Evolutionary conservation across 2,329 filamentous ascomycete species (phyloP), one percentile per base, ranked within the genome.

Genomic region (Plectosphaerella cucumerina): DNA sequence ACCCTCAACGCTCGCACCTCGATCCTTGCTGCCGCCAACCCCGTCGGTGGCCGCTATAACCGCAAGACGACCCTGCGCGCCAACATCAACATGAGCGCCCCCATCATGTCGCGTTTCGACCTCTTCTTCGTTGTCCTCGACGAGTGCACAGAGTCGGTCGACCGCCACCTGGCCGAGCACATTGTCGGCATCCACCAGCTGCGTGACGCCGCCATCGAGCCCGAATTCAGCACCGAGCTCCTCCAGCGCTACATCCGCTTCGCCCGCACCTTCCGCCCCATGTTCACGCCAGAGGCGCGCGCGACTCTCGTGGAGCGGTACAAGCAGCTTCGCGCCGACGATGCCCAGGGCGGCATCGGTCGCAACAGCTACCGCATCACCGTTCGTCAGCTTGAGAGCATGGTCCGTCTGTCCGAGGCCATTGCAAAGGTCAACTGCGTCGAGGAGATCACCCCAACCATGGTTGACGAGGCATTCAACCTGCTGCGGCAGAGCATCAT

Each of bases 51-150:
- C 12, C 85, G 94, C n/a, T 96, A 99, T 72, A 96, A 99, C 73
- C 89, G 93, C 62, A 99, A 97, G 75, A 87, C 89, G 0, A 96
- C 94, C 0, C 81, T 99, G 6, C 84, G 94, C 48, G 85, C 90
- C 56, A 99, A 99, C 69, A 93, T 99, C 72, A 97, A 97, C 74
- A 97, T 99, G 89, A 93, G 87, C 22, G 94, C 94, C 2, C 94
- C 94, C 52, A 99, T 99, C 75, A 99, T 99, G 94, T 96, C 90
- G 49, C 89, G 94, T 77, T 99, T 99, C 70, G 94, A 99, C 75
- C 78, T 99, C 10, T 99, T 99, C 80, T 99, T 99, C 65, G 91
- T 99, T 49, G 88, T 99, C 22, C 81, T 97, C 1, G 94, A 99
- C 66, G 94, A 99, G 63, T 97, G 93, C 67, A 96, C 97, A 64